These are phyloP conservation scores for Psilocybe cyanescens DNA, from an alignment of 768 basidiomycete species.

Conservation along the genomic window DNA sequence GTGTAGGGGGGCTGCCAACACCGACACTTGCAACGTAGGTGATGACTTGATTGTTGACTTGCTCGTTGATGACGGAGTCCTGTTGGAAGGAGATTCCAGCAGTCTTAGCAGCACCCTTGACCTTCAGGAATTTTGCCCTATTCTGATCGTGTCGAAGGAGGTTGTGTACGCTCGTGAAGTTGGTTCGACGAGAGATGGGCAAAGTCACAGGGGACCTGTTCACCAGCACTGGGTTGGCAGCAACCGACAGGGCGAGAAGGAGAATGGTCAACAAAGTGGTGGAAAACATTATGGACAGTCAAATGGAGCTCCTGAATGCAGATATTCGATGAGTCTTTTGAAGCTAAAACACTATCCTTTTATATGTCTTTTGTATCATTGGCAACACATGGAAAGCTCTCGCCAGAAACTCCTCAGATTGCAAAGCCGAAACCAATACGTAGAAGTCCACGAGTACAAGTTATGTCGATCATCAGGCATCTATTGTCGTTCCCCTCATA, in stretches of 20 bases:
- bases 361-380: conserved; percentile 12
- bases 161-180: neutral
- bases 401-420: conserved; percentile 17
- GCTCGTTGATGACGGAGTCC: conserved; percentile 45
- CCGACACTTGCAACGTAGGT: conserved; percentile 51
- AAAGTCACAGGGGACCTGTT: neutral
- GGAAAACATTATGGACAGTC: conserved; percentile 22
- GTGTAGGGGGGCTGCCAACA: conserved; percentile 58
- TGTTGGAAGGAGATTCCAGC: conserved; percentile 22
- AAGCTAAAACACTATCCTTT: conserved; percentile 10
- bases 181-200: neutral
- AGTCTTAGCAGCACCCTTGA: conserved; percentile 21
- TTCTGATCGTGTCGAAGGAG: neutral
- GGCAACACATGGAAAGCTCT: conserved; percentile 16
- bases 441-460: conserved; percentile 14
- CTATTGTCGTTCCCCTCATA: conserved; percentile 11
- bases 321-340: conserved; percentile 13
- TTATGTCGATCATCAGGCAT: conserved; percentile 15
- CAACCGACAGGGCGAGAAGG: neutral
- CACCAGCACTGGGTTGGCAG: neutral
- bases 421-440: conserved; percentile 10
- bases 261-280: conserved; percentile 38
- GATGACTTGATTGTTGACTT: conserved; percentile 38
- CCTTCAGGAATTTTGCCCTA: neutral
- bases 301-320: conserved; percentile 20